Conservation (phyloP, 352 stramenopile species). For the Phytophthora sp. region DNA sequence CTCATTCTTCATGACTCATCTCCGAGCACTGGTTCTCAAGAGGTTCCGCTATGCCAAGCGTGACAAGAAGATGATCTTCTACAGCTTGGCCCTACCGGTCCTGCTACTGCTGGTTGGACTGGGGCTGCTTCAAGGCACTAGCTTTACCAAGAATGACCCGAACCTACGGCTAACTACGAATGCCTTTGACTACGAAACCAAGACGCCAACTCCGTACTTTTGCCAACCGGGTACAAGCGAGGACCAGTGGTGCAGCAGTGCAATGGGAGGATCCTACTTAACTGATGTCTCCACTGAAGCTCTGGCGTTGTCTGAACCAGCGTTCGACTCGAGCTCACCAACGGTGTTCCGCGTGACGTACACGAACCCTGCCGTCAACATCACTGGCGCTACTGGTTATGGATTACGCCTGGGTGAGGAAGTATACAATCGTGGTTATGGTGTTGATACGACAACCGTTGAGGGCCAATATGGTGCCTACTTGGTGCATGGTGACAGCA, state of each 20-base stretch:
- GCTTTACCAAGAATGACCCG: constrained; percentile 46
- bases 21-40: constrained; percentile 62
- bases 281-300: constrained; percentile 38
- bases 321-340: constrained; percentile 43
- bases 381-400: constrained; percentile 51
- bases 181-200: constrained; percentile 24
- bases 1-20: constrained; percentile 45
- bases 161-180: constrained; percentile 40
- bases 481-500: constrained; percentile 49
- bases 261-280: constrained; percentile 44
- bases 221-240: constrained; percentile 37
- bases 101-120: constrained; percentile 63
- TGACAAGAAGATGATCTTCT: constrained; percentile 65
- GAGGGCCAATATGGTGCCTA: constrained; percentile 58
- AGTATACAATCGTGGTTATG: constrained; percentile 58
- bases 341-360: constrained; percentile 67
- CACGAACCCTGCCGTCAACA: constrained; percentile 50
- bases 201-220: constrained; percentile 53
- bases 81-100: constrained; percentile 61
- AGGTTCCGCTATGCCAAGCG: constrained; percentile 64
- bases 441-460: constrained; percentile 16
- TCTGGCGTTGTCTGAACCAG: constrained; percentile 27
- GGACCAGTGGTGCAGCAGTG: constrained; percentile 43
- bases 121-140: constrained; percentile 44
- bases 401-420: constrained; percentile 51